These are phyloP conservation scores for Elongisporangium undulatum DNA, from an alignment of 352 stramenopile species.

Conservation along the genomic window DNA sequence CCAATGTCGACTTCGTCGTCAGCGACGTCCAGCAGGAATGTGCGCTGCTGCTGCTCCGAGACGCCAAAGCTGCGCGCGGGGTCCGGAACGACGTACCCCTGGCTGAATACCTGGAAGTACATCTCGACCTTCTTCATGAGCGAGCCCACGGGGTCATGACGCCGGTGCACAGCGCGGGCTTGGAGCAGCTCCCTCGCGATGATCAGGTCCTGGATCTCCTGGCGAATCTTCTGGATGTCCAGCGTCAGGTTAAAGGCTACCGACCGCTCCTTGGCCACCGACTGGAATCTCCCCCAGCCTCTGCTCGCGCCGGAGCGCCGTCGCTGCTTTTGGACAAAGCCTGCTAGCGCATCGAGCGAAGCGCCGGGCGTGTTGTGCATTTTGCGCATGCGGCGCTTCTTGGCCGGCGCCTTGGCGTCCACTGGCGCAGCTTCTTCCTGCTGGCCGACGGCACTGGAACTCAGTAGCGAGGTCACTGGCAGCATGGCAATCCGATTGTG, in stretches of 20 bases:
- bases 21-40: constrained; percentile 29
- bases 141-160: constrained; percentile 18
- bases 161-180: constrained; percentile 14
- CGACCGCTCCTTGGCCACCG: constrained; percentile 19
- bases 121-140: constrained; percentile 17
- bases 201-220: constrained; percentile 29
- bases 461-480: background rate
- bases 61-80: background rate
- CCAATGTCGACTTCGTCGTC: constrained; percentile 27
- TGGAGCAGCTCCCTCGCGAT: constrained; percentile 21
- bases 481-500: background rate
- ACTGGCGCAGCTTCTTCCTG: background rate
- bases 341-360: background rate
- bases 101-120: constrained; percentile 23
- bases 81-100: background rate
- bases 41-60: constrained; percentile 11
- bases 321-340: background rate
- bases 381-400: background rate
- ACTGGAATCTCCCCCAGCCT: constrained; percentile 18
- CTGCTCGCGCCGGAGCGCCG: background rate
- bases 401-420: background rate
- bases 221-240: constrained; percentile 33
- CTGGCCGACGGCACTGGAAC: background rate
- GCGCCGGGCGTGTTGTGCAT: background rate
- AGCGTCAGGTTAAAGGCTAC: constrained; percentile 29